Evolutionary conservation across 2,329 filamentous ascomycete species (phyloP), one percentile per base, ranked within the genome.

Genomic region (Cladorrhinum sp.): DNA sequence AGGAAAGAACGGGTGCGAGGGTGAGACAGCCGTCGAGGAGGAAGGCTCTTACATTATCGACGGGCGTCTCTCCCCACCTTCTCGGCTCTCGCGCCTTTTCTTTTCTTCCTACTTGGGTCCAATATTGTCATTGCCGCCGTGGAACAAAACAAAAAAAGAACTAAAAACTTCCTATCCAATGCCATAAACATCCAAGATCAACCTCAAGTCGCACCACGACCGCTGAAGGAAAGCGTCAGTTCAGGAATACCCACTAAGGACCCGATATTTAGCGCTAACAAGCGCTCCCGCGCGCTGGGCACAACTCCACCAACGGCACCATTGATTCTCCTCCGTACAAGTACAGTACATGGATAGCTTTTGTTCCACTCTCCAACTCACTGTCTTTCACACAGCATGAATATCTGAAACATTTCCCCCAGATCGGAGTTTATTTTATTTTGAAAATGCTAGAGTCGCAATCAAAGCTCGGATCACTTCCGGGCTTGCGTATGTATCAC

Each of bases 391-490:
- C 32, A 36, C 32, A 16, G 16, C 9, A 36, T 36, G 32, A 36
- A 36, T 3, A 12, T 36, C 32, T 36, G 32, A 36, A 36, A 36
- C 32, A 36, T 36, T 36, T 36, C 32, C 16, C 25, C 25, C 4
- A 29, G 10, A 29, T 29, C 25, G 10, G 25, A 29, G 25, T 29
- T 29, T 29, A 29, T 36, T 5, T 36, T 36, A 8, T 36, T 13
- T 12, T 6, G 45, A 20, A 23, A 18, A 49, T 49, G 50, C 50
- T 16, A 7, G 8, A 9, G 10, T 22, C n/a, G 24, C 12, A 52
- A 59, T 59, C n/a, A 63, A 61, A 53, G 20, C 13, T 18, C 62
- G 59, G 23, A 55, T 2, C 57, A 62, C 2, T 24, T 55, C 23
- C 38, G 32, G 32, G 12, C 12, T 36, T 36, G 32, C 12, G 32